A percentile compares a stretch with the other conserved stretches of the same genome.
Evolutionary conservation across 192 early-diverging fungal species (phyloP).

Genomic region (Diversispora eburnea): DNA sequence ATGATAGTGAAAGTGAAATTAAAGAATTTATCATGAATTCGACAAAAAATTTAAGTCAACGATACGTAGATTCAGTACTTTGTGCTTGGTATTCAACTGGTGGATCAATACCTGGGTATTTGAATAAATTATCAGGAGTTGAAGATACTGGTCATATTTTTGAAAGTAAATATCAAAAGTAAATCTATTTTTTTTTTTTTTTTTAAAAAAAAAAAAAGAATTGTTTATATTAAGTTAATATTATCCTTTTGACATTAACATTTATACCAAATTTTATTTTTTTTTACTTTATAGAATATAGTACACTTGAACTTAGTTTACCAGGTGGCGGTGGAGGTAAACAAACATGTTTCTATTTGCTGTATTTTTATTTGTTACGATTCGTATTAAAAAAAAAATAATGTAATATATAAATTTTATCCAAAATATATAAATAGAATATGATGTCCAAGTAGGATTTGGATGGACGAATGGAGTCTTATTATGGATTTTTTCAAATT

Average conservation of each 20-base stretch:
- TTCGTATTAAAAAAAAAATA: not conserved
- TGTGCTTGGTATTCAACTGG: constrained; percentile 71
- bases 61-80: constrained; percentile 53
- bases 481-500: constrained; percentile 50
- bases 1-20: constrained; percentile 9
- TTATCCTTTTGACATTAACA: no score
- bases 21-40: constrained; percentile 7
- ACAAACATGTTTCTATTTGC: no score
- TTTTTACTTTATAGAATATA: constrained; percentile 41
- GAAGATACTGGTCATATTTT: constrained; percentile 66
- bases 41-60: constrained; percentile 44
- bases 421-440: constrained; percentile 45
- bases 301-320: constrained; percentile 43
- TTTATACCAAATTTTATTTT: no score
- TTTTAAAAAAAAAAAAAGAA: not conserved
- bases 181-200: not conserved
- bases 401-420: not conserved
- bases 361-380: no score
- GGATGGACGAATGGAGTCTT: constrained; percentile 77
- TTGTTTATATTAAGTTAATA: not conserved
- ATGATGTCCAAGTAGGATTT: constrained; percentile 66
- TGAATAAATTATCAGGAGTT: constrained; percentile 20
- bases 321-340: constrained; percentile 52
- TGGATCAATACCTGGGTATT: constrained; percentile 49
- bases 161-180: constrained; percentile 43